These are phyloP conservation scores for Marasmius tenuissimus DNA, from an alignment of 1,284 basidiomycete genomes.

Conservation along the genomic window DNA sequence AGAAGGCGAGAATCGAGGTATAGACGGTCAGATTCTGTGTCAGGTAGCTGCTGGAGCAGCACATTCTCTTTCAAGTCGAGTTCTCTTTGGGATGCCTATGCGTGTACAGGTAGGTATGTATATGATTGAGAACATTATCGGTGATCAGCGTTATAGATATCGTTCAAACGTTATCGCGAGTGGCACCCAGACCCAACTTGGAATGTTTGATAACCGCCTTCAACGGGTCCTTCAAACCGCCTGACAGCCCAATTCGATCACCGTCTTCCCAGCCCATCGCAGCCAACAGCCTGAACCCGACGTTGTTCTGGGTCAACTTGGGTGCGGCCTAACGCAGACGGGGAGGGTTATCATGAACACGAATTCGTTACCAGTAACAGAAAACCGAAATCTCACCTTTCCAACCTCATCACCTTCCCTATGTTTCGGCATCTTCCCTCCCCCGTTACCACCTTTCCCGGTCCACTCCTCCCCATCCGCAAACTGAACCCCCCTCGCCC, in stretches of 20 bases:
- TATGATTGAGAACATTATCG: too few species aligned
- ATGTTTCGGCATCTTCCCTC: constrained; percentile 41
- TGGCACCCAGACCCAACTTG: constrained; percentile 70
- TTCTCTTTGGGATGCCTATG: too few species aligned
- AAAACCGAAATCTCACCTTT: constrained; percentile 41
- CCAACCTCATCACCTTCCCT: constrained; percentile 78
- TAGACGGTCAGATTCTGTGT: too few species aligned
- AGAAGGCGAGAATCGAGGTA: too few species aligned
- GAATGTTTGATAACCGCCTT: constrained; percentile 74
- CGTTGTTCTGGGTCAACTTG: constrained; percentile 67
- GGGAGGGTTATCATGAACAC: neutral
- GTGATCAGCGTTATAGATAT: too few species aligned
- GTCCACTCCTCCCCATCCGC: constrained; percentile 23
- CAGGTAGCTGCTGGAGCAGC: too few species aligned
- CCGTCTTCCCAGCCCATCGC: constrained; percentile 81
- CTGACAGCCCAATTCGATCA: constrained; percentile 57
- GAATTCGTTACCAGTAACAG: constrained; percentile 4
- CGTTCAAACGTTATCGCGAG: neutral
- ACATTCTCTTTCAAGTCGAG: too few species aligned
- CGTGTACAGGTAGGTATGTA: too few species aligned
- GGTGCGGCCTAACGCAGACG: constrained; percentile 54
- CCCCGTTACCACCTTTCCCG: constrained; percentile 25
- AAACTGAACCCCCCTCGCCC: constrained; percentile 30
- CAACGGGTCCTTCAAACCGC: constrained; percentile 64
- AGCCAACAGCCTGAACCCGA: constrained; percentile 77